Base-by-base conservation (phyloP, 345 rosid species). In the Bruguiera parviflora region DNA sequence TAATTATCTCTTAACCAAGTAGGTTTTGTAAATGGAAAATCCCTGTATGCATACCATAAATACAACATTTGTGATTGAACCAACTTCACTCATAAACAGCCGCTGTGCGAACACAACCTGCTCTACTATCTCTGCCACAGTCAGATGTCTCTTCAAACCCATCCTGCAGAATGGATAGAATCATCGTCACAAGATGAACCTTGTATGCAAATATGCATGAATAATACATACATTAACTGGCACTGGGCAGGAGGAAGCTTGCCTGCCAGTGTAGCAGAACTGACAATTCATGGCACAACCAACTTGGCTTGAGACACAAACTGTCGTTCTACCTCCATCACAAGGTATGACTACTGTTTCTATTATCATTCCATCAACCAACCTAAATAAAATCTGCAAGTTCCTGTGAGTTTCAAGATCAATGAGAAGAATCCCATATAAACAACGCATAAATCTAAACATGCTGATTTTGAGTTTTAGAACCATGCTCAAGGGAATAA, bases 231-330 rank as follows among this genome's bases (percentile, higher is more conserved):
- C 46, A 24, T 24, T 27, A 69, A 52, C 20, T 71, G 52, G 70
- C 52, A 59, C 8, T 6, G 56, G 28, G 7, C 68, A 47, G 63
- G 31, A 31, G 29, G 46, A 64, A 15, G 37, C 81, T 78, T 71
- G 71, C 96, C 99, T 88, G 76, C 99, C 93, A 58, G 96, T 87
- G 79, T 76, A 95, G 79, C 96, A 95, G 86, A 91, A 95, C 77
- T 95, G 99, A 75, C 99, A 95, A 76, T 89, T 89, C 97, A 95
- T 89, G 63, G 96, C 96, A 43, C 96, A 94, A 18, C 97, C 97
- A 10, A 88, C 97, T 82, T 91, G 96, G 65, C 99, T 91, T 13
- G 99, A 89, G 63, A 91, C 96, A 62, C 97, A 95, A 70, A 95
- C 93, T 11, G 97, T 95, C 11, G 82, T 86, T 79, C 97, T 88